Evolutionary conservation across 768 basidiomycete genomes (phyloP).

Genomic region (Boletus speciosus): DNA sequence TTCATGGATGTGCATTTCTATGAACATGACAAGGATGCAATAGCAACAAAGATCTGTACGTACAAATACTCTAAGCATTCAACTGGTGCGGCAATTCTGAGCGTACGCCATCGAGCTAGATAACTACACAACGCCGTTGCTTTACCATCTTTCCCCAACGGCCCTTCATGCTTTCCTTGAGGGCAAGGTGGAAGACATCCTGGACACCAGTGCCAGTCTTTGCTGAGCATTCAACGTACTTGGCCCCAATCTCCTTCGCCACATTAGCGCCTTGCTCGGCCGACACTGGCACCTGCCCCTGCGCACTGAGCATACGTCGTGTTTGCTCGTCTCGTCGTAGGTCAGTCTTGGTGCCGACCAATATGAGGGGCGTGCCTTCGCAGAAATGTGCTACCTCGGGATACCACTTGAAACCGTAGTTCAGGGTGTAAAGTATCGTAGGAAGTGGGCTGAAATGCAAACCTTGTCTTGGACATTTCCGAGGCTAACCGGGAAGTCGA

Average conservation of each 20-base stretch:
- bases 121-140: constrained; percentile 69
- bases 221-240: constrained; percentile 91
- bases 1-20: constrained; percentile 5
- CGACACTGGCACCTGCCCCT: constrained; percentile 79
- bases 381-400: constrained; percentile 93
- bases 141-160: constrained; percentile 71
- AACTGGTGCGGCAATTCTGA: constrained; percentile 7
- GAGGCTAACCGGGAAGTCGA: constrained; percentile 89
- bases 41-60: constrained; percentile 29
- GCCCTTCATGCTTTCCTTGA: constrained; percentile 85
- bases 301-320: constrained; percentile 83
- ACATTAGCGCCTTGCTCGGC: constrained; percentile 80
- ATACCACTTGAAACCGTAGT: constrained; percentile 63
- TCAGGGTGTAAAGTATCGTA: constrained; percentile 6
- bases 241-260: constrained; percentile 89
- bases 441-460: constrained; percentile 17
- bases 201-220: constrained; percentile 89
- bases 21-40: constrained; percentile 14
- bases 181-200: constrained; percentile 86
- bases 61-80: constrained; percentile 26
- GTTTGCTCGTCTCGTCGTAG: constrained; percentile 83
- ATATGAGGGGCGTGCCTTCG: constrained; percentile 81
- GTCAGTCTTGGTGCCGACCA: constrained; percentile 94
- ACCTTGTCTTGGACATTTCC: constrained; percentile 91
- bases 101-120: constrained; percentile 18